Evolutionary conservation across 495 filamentous ascomycete genomes (phyloP).

Genomic region (Clohesyomyces aquaticus): DNA sequence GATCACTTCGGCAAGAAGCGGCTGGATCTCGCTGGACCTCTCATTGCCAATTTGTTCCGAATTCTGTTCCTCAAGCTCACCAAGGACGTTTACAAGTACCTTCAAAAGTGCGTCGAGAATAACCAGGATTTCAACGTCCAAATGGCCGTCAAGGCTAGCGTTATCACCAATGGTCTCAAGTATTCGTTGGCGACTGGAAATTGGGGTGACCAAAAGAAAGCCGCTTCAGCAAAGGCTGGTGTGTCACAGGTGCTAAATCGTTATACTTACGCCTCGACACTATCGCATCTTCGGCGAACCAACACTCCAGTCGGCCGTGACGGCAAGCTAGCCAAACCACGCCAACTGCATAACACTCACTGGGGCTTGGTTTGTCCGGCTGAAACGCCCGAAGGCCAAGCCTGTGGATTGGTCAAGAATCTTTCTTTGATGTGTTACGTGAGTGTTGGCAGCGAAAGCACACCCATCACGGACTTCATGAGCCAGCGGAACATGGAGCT

Average conservation of each 20-base stretch:
- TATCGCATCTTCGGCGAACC: constrained; percentile 94
- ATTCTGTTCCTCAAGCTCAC: constrained; percentile 83
- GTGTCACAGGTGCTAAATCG: constrained; percentile 98
- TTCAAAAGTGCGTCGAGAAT: constrained; percentile 87
- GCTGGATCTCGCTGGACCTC: constrained; percentile 89
- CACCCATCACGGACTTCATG: constrained; percentile 94
- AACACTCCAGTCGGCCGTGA: constrained; percentile 98
- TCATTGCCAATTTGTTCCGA: constrained; percentile 91
- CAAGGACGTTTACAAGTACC: constrained; percentile 83
- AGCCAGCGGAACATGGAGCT: constrained; percentile 91
- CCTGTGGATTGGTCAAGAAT: constrained; percentile 98
- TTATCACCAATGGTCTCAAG: constrained; percentile 89
- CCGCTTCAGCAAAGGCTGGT: constrained; percentile 87
- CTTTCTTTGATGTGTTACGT: constrained; percentile 97
- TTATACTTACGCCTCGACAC: constrained; percentile 93
- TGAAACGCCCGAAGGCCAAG: constrained; percentile 97
- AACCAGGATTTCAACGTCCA: constrained; percentile 85
- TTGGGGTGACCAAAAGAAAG: constrained; percentile 99
- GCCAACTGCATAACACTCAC: constrained; percentile 97
- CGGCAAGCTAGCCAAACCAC: constrained; percentile 96
- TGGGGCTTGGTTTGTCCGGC: constrained; percentile 98
- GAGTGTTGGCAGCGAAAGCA: constrained; percentile 85
- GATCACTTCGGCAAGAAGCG: constrained; percentile 99
- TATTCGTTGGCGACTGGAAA: constrained; percentile 99
- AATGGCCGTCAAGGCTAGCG: constrained; percentile 86